A percentile compares a stretch with the other conserved stretches of the same genome.
phyloP scores from a whole-genome alignment of 345 rosid genomes.

The Litchi chinensis region DNA sequence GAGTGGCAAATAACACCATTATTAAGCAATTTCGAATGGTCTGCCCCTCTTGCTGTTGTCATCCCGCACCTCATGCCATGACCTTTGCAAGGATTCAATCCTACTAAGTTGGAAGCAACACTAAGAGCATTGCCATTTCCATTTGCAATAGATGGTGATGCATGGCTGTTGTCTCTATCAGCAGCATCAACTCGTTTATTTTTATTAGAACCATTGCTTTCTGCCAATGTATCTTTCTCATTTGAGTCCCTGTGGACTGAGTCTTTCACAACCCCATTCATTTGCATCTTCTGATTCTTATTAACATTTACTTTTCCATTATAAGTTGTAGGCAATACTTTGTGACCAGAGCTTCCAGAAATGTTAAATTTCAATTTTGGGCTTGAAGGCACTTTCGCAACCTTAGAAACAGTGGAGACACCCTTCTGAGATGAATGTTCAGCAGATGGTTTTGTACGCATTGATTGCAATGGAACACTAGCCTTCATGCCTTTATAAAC shows the following conservation, averaged over 20 bases:
- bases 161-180: conserved; percentile 30
- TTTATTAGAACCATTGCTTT: conserved; percentile 37
- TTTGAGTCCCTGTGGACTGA: conserved; percentile 35
- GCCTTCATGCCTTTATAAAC: conserved; percentile 41
- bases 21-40: conserved; percentile 37
- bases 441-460: conserved; percentile 33
- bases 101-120: conserved; percentile 31
- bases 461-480: conserved; percentile 40
- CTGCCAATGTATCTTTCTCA: conserved; percentile 39
- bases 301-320: conserved; percentile 51
- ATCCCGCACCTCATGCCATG: conserved; percentile 35
- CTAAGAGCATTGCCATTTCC: conserved; percentile 34
- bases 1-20: conserved; percentile 32
- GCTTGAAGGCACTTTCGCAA: conserved; percentile 56
- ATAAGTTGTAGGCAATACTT: conserved; percentile 41
- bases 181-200: conserved; percentile 39
- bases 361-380: conserved; percentile 57
- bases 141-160: conserved; percentile 22
- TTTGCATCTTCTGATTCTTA: conserved; percentile 44
- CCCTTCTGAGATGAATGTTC: conserved; percentile 46
- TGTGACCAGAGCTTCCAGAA: conserved; percentile 56
- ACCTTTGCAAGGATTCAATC: conserved; percentile 33
- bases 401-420: conserved; percentile 43
- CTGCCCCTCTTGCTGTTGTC: conserved; percentile 24
- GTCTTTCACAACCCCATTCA: conserved; percentile 39